These are phyloP conservation scores for Russula compacta DNA, from an alignment of 768 basidiomycete genomes.

Conservation along the genomic window DNA sequence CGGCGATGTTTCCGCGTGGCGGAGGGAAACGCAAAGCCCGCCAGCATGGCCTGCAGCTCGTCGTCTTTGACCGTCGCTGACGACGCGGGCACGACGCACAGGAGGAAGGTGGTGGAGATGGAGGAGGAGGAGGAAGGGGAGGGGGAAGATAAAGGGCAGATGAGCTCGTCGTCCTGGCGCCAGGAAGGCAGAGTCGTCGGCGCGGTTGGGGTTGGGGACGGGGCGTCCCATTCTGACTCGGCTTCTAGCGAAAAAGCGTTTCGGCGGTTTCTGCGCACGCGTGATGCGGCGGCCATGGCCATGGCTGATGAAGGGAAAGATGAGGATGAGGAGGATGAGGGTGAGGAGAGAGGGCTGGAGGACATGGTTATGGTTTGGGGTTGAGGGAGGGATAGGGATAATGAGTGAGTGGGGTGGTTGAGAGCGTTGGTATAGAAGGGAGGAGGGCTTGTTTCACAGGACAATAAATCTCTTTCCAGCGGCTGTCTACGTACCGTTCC, in stretches of 20 bases:
- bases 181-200: not conserved
- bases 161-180: slow-evolving; percentile 1
- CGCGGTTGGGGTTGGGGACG: not conserved
- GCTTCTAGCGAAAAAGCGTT: not conserved
- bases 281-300: not conserved
- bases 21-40: slow-evolving; percentile 7
- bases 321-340: not conserved
- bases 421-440: not conserved
- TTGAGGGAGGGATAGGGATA: not conserved
- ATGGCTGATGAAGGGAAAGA: not conserved
- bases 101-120: not conserved
- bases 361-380: not conserved
- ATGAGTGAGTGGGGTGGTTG: not conserved
- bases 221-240: slow-evolving; percentile 8
- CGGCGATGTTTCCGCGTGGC: slow-evolving; percentile 3
- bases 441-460: not conserved
- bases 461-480: no score
- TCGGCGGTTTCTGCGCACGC: slow-evolving; percentile 8
- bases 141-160: slow-evolving; percentile 6
- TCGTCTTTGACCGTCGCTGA: not conserved
- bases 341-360: not conserved
- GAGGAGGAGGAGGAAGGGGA: no score
- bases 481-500: no score
- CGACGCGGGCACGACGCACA: not conserved
- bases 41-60: slow-evolving; percentile 1